Evolutionary conservation across 192 early-diverging fungal species (phyloP).

Genomic region (Chytriomyces sp.): DNA sequence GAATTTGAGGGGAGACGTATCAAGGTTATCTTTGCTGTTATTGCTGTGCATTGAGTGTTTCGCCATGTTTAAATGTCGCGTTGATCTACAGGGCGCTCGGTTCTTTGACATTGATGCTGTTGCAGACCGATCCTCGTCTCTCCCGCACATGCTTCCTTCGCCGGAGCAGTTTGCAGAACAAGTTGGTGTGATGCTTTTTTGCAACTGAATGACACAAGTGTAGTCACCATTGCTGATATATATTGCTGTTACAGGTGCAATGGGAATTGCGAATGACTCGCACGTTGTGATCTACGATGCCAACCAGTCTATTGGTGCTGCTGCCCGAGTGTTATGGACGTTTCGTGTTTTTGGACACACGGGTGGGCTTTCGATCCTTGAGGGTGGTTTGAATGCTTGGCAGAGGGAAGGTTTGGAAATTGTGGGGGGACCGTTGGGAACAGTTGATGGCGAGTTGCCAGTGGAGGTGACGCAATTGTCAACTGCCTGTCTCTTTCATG

Average conservation of each 20-base stretch:
- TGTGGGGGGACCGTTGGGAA: slow-evolving; percentile 36
- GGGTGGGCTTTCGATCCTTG: slow-evolving; percentile 77
- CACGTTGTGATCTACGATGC: slow-evolving; percentile 92
- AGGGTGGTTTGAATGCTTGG: slow-evolving; percentile 92
- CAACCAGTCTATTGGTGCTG: slow-evolving; percentile 73
- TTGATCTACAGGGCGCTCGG: slow-evolving; percentile 60
- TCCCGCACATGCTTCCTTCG: slow-evolving; percentile 94
- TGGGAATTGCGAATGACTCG: slow-evolving; percentile 82
- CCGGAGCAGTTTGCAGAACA: slow-evolving; percentile 71
- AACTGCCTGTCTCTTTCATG: neutral
- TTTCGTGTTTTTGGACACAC: slow-evolving; percentile 91
- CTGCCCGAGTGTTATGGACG: slow-evolving; percentile 91
- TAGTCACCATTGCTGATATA: neutral
- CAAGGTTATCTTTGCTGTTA: slow-evolving; percentile 31
- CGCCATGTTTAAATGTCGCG: no score
- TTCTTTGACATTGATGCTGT: slow-evolving; percentile 92
- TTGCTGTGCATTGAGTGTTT: neutral
- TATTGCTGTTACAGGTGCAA: slow-evolving; percentile 45
- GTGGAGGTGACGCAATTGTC: slow-evolving; percentile 5
- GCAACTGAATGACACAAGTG: neutral
- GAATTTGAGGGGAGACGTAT: slow-evolving; percentile 74
- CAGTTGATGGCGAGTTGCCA: slow-evolving; percentile 36
- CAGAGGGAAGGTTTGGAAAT: slow-evolving; percentile 56
- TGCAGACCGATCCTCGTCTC: slow-evolving; percentile 68
- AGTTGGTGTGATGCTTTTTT: slow-evolving; percentile 49